These are phyloP conservation scores for Tetrapyrgos nigripes DNA, from an alignment of 1,284 basidiomycete genomes.

Conservation along the genomic window DNA sequence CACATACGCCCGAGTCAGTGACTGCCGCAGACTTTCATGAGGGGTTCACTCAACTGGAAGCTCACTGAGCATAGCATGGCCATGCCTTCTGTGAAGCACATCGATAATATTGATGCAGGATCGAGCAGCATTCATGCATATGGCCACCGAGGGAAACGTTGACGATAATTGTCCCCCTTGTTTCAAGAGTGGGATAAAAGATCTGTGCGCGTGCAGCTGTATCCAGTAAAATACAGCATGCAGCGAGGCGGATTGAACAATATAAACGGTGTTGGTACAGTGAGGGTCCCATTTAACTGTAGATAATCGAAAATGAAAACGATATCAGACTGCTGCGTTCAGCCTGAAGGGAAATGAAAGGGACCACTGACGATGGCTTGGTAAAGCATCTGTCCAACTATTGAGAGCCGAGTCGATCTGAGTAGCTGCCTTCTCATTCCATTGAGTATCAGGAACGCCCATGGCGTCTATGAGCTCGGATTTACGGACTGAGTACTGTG, in stretches of 20 bases:
- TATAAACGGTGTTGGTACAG: slow-evolving; percentile 51
- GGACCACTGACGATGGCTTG: slow-evolving; percentile 53
- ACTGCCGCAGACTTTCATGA: slow-evolving; percentile 24
- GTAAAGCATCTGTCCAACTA: slow-evolving; percentile 64
- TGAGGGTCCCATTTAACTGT: slow-evolving; percentile 70
- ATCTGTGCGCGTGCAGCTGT: slow-evolving; percentile 65
- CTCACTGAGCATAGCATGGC: not conserved
- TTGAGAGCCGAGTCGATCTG: slow-evolving; percentile 64
- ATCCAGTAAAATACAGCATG: slow-evolving; percentile 66
- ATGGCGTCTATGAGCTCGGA: slow-evolving; percentile 43
- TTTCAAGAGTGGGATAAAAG: slow-evolving; percentile 58
- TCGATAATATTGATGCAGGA: slow-evolving; percentile 59
- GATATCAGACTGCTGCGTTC: not conserved
- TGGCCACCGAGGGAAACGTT: slow-evolving; percentile 35
- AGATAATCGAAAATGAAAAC: no score
- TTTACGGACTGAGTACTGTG: slow-evolving; percentile 62
- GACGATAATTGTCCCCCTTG: slow-evolving; percentile 28
- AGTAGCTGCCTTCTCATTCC: slow-evolving; percentile 58
- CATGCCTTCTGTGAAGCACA: not conserved
- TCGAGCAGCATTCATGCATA: slow-evolving; percentile 43
- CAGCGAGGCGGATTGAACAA: slow-evolving; percentile 66
- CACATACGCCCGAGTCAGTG: slow-evolving; percentile 15
- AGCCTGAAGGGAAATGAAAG: not conserved
- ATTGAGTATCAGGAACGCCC: slow-evolving; percentile 49
- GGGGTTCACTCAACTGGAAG: not conserved